phyloP scores from a whole-genome alignment of 2,329 filamentous ascomycete genomes.

The Epichloe coenophiala region DNA sequence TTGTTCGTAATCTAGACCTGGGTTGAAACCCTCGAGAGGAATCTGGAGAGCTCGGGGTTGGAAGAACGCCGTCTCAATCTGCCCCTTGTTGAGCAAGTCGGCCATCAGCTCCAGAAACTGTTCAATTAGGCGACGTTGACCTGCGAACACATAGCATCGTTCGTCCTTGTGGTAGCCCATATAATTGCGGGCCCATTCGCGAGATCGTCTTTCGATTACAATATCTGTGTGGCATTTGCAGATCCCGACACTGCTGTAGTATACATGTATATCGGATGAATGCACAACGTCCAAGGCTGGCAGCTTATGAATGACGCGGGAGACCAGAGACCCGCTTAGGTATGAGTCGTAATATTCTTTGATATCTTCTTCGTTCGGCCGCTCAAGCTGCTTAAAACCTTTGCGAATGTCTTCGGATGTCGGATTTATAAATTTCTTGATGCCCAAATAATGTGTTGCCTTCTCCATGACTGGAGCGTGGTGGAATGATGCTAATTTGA shows the following conservation, averaged over 20 bases:
- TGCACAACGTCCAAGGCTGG: background rate
- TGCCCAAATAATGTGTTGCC: background rate
- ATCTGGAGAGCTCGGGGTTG: background rate
- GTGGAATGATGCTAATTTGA: background rate
- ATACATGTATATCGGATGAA: conserved; percentile 1
- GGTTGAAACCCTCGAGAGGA: background rate
- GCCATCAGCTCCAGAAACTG: background rate
- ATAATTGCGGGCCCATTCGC: conserved; percentile 1
- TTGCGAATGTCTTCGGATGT: background rate
- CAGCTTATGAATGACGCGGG: background rate
- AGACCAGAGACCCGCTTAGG: background rate
- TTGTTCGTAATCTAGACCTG: background rate
- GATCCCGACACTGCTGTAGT: background rate
- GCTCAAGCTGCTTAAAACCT: background rate
- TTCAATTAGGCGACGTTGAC: conserved; percentile 5
- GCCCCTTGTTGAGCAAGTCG: background rate
- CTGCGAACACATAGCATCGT: conserved; percentile 7
- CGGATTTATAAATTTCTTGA: background rate
- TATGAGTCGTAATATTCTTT: background rate
- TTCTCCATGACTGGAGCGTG: background rate
- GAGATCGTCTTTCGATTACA: background rate
- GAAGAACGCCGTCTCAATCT: background rate
- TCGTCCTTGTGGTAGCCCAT: conserved; percentile 2
- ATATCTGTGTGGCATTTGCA: conserved; percentile 1
- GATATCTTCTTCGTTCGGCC: background rate